These are phyloP conservation scores for Elaeagnus macrophylla DNA, from an alignment of 306 rosid species.

Conservation along the genomic window DNA sequence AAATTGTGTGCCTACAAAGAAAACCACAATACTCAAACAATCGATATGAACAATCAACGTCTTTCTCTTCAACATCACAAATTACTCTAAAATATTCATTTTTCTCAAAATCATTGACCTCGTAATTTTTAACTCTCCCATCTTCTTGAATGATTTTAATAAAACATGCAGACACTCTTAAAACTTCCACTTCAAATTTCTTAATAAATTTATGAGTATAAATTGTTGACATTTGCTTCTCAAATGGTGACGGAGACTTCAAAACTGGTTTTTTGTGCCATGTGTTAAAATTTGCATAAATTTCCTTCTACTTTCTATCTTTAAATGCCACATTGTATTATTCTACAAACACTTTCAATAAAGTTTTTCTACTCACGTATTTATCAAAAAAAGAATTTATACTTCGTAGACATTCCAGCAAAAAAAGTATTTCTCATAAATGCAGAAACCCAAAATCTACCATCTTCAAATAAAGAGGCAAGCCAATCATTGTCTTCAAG, in stretches of 20 bases:
- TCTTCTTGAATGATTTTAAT: too few species aligned
- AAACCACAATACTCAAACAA: too few species aligned
- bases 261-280: background rate
- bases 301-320: background rate
- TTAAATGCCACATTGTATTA: background rate
- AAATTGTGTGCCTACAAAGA: background rate
- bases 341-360: background rate
- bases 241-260: conserved; percentile 1
- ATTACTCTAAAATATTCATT: too few species aligned
- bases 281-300: background rate
- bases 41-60: too few species aligned
- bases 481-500: too few species aligned
- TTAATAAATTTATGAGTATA: background rate
- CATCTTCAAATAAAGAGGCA: conserved; percentile 1
- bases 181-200: background rate
- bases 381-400: background rate
- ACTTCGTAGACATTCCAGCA: background rate
- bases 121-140: too few species aligned
- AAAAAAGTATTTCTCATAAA: background rate
- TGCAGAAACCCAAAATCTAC: background rate
- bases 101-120: too few species aligned
- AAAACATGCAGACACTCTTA: too few species aligned
- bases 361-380: background rate
- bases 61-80: too few species aligned
- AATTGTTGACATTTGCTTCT: background rate